Conservation (phyloP, 305 asterid species). For the Rubia balearica region DNA sequence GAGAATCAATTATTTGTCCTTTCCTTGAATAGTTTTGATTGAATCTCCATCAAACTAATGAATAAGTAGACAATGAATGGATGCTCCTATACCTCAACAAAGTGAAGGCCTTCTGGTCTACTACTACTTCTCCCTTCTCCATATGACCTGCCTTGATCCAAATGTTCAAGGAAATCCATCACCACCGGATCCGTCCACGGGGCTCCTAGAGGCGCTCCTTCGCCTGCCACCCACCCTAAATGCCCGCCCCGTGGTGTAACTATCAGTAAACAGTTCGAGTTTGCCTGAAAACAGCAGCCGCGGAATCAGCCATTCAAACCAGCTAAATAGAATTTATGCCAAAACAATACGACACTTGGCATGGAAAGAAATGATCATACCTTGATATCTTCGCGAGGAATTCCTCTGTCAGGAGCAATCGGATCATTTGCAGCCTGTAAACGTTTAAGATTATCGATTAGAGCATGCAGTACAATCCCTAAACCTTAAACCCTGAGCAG, state of each 20-base stretch:
- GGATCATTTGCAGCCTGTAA: constrained; percentile 96
- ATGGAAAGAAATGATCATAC: constrained; percentile 24
- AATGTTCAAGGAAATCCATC: constrained; percentile 80
- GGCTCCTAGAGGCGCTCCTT: constrained; percentile 71
- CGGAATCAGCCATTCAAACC: neutral
- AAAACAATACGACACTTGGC: constrained; percentile 4
- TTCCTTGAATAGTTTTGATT: neutral
- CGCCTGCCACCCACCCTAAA: constrained; percentile 96
- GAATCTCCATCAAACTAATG: neutral
- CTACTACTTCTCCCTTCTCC: neutral
- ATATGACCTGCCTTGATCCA: constrained; percentile 32
- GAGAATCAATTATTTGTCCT: neutral
- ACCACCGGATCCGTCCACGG: constrained; percentile 93
- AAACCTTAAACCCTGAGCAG: neutral
- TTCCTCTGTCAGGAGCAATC: constrained; percentile 90
- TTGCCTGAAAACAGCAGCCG: constrained; percentile 43
- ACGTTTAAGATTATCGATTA: constrained; percentile 17
- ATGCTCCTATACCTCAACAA: constrained; percentile 6
- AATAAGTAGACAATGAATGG: neutral
- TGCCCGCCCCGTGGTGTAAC: constrained; percentile 97
- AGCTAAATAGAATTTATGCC: neutral
- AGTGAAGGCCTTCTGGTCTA: constrained; percentile 4
- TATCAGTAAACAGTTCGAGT: constrained; percentile 67
- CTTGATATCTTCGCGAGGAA: constrained; percentile 86
- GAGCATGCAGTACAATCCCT: neutral